Percentiles rank a stretch among this genome's conserved stretches.
Conservation (phyloP, 2,329 filamentous ascomycete genomes). For the Aspergillus sp. region DNA sequence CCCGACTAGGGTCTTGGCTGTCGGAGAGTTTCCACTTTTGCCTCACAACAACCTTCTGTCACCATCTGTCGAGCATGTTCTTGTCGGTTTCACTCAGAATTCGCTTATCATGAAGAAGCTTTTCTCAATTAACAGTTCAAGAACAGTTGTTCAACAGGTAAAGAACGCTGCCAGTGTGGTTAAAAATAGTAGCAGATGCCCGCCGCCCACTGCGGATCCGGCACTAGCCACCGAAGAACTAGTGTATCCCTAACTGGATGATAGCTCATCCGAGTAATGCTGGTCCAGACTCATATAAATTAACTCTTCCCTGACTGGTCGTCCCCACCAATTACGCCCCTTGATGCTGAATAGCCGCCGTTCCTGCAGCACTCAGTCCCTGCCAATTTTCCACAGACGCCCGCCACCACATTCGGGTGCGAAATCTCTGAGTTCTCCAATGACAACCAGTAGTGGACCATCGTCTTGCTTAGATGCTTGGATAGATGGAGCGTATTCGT, state of each 20-base stretch:
- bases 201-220: not conserved
- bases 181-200: not conserved
- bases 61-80: not conserved
- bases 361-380: not conserved
- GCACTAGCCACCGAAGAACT: not conserved
- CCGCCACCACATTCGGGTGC: not conserved
- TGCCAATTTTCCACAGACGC: not conserved
- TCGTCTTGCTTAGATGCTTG: not conserved
- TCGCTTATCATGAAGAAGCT: not conserved
- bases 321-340: not conserved
- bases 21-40: not conserved
- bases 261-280: not conserved
- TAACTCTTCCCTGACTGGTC: not conserved
- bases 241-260: too few relatives aligned
- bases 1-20: conserved; percentile 7
- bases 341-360: not conserved
- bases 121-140: not conserved
- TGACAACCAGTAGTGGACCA: not conserved
- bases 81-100: not conserved
- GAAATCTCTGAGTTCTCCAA: not conserved
- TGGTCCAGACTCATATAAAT: not conserved
- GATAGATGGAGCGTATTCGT: not conserved
- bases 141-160: not conserved
- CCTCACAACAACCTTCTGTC: not conserved
- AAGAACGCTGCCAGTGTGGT: not conserved